Evolutionary conservation across 371 early-diverging fungal species (phyloP).

Genomic region (Funneliformis caledonium): DNA sequence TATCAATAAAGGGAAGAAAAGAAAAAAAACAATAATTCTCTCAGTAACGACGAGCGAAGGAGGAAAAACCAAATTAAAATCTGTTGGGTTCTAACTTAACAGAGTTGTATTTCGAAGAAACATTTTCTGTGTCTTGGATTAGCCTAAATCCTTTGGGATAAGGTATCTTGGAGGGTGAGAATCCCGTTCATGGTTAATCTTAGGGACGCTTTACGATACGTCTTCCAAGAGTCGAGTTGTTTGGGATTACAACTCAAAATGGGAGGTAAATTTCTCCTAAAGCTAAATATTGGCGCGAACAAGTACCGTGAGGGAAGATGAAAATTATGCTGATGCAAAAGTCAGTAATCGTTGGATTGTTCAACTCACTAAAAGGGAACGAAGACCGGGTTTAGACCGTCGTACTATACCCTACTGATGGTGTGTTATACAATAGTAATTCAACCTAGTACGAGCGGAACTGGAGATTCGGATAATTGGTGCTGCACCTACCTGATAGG

Average conservation of each 20-base stretch:
- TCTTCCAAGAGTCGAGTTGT: slow-evolving; percentile 59
- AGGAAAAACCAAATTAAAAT: slow-evolving; percentile 67
- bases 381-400: slow-evolving; percentile 76
- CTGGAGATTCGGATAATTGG: slow-evolving; percentile 62
- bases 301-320: slow-evolving; percentile 79
- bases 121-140: slow-evolving; percentile 45
- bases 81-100: slow-evolving; percentile 44
- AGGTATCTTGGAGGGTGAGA: slow-evolving; percentile 63
- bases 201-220: slow-evolving; percentile 43
- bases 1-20: slow-evolving; percentile 73
- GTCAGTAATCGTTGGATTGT: slow-evolving; percentile 71
- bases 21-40: slow-evolving; percentile 64
- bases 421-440: slow-evolving; percentile 56
- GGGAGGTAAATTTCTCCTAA: slow-evolving; percentile 69
- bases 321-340: slow-evolving; percentile 72
- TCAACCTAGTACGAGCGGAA: slow-evolving; percentile 69
- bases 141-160: slow-evolving; percentile 59
- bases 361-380: slow-evolving; percentile 70
- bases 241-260: slow-evolving; percentile 66
- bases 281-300: slow-evolving; percentile 75
- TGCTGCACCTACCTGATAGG: slow-evolving; percentile 56
- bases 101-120: slow-evolving; percentile 54
- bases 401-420: slow-evolving; percentile 74
- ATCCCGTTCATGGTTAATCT: slow-evolving; percentile 52
- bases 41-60: slow-evolving; percentile 67